A percentile compares a stretch with the other conserved stretches of the same genome.
phyloP scores from a whole-genome alignment of 1,139 yeast genomes.

The Zygosaccharomyces pseudobailii region DNA sequence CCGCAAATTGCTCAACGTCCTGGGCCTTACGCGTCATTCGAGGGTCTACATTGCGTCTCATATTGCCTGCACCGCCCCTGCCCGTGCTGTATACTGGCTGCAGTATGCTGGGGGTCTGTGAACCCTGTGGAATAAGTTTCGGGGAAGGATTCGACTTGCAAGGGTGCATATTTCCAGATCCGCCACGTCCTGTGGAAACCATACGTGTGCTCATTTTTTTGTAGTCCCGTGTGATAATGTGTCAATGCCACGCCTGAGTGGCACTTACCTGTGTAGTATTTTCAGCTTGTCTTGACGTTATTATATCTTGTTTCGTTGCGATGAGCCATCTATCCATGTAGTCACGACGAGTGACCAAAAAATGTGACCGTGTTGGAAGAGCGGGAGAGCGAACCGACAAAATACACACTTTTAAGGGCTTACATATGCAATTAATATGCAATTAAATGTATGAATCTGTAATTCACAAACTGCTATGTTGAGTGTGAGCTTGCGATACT shows the following conservation, averaged over 20 bases:
- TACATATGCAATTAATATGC: no score
- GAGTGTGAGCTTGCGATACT: no score
- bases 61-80: constrained; percentile 78
- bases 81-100: constrained; percentile 66
- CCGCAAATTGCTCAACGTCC: constrained; percentile 52
- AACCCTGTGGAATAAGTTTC: constrained; percentile 53
- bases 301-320: constrained; percentile 1
- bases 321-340: constrained; percentile 1
- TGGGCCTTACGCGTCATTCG: constrained; percentile 59
- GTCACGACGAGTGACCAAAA: constrained; percentile 1
- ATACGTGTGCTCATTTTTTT: constrained; percentile 1
- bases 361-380: not conserved
- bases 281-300: not conserved
- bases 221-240: not conserved
- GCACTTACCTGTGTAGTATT: not conserved
- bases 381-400: not conserved
- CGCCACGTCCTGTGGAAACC: constrained; percentile 72
- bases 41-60: constrained; percentile 62
- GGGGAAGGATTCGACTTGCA: constrained; percentile 48
- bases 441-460: no score
- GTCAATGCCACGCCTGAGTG: not conserved
- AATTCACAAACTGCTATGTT: no score
- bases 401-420: not conserved
- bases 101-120: constrained; percentile 57
- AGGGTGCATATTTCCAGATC: constrained; percentile 65